Conservation (phyloP, 2,329 filamentous ascomycete species). For the Calonectria hongkongensis region DNA sequence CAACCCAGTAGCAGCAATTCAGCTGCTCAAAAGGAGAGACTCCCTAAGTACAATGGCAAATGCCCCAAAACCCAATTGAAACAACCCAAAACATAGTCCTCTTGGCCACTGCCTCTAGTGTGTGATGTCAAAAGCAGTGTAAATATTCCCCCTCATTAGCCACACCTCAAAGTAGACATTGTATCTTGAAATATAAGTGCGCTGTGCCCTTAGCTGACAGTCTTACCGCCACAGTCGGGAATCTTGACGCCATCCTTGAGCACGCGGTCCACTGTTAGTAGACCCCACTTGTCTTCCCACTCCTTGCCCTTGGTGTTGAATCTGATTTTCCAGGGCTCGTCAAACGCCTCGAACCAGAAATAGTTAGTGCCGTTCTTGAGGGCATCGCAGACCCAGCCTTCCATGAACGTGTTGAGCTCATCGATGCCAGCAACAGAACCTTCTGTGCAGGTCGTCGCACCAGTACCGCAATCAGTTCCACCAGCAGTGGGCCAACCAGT, state of each 20-base stretch:
- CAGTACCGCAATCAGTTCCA: constrained; percentile 83
- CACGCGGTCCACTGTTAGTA: constrained; percentile 90
- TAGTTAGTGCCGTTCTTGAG: constrained; percentile 90
- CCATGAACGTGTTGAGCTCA: constrained; percentile 91
- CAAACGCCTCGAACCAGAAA: constrained; percentile 98
- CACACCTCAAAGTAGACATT: background rate
- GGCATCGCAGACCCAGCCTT: constrained; percentile 88
- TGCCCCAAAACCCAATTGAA: constrained; percentile 21
- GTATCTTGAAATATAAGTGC: background rate
- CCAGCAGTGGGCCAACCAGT: constrained; percentile 93
- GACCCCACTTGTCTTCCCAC: constrained; percentile 97
- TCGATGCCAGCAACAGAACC: constrained; percentile 86
- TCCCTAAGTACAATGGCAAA: constrained; percentile 17
- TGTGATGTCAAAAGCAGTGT: constrained; percentile 1
- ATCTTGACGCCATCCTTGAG: constrained; percentile 90
- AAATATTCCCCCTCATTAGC: constrained; percentile 9
- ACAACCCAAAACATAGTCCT: constrained; percentile 17
- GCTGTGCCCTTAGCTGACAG: constrained; percentile 62
- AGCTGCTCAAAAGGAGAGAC: background rate
- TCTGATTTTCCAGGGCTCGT: constrained; percentile 93
- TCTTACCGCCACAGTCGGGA: constrained; percentile 88
- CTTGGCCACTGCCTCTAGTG: constrained; percentile 1
- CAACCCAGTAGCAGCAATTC: background rate
- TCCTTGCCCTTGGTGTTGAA: constrained; percentile 82
- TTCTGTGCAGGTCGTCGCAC: constrained; percentile 71